phyloP scores from a whole-genome alignment of 108 stramenopile genomes.

The Poteriospumella lacustris region DNA sequence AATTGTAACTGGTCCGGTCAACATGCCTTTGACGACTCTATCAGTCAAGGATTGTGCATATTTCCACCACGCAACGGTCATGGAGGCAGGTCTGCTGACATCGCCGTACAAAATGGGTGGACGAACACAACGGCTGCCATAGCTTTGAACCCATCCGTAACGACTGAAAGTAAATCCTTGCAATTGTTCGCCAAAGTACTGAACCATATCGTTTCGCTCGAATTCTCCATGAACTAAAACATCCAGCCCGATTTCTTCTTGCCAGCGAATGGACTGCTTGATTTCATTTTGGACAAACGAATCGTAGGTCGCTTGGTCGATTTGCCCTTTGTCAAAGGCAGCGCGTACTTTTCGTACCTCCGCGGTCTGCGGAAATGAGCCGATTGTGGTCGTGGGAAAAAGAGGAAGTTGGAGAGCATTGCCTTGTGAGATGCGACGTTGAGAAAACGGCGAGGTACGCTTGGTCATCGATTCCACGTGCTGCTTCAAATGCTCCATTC shows the following conservation, averaged over 20 bases:
- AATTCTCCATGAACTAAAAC: slow-evolving; percentile 67
- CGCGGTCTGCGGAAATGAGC: slow-evolving; percentile 63
- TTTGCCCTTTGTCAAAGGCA: slow-evolving; percentile 45
- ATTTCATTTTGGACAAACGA: slow-evolving; percentile 59
- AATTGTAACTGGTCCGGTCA: slow-evolving; percentile 67
- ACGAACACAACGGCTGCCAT: slow-evolving; percentile 63
- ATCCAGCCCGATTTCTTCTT: slow-evolving; percentile 64
- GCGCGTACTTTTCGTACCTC: slow-evolving; percentile 52
- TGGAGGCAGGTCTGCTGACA: slow-evolving; percentile 51
- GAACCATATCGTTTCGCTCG: slow-evolving; percentile 71
- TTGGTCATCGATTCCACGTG: slow-evolving; percentile 5
- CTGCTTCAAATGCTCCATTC: slow-evolving; percentile 19
- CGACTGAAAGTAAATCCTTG: slow-evolving; percentile 57
- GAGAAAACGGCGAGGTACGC: slow-evolving; percentile 43
- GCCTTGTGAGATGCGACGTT: slow-evolving; percentile 51
- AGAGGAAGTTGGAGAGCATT: slow-evolving; percentile 40
- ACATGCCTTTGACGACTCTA: slow-evolving; percentile 69
- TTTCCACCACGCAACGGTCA: slow-evolving; percentile 62
- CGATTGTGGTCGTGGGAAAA: slow-evolving; percentile 67
- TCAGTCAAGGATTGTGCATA: slow-evolving; percentile 59
- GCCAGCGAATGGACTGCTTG: slow-evolving; percentile 55
- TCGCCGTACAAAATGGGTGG: slow-evolving; percentile 63
- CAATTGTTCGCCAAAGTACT: slow-evolving; percentile 66
- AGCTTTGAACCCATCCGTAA: slow-evolving; percentile 69
- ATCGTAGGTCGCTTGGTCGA: slow-evolving; percentile 50